Conservation (phyloP, 495 filamentous ascomycete species). For the Penicillium canariense region DNA sequence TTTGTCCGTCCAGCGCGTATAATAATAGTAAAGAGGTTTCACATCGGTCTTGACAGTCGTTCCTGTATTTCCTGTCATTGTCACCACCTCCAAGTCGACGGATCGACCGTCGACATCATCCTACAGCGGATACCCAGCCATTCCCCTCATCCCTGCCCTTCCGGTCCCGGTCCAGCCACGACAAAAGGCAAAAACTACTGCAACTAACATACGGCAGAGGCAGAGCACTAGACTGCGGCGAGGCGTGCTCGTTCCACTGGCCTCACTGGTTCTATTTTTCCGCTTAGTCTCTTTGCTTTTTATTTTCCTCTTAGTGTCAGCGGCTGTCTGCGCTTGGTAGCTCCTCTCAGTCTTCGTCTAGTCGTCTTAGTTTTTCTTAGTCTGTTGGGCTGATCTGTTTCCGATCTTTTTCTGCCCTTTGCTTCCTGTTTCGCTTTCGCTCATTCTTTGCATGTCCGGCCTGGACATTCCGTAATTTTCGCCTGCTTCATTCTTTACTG, state of each 20-base stretch:
- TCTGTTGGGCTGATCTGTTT: no score
- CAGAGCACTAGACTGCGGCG: not conserved
- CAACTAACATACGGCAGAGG: not conserved
- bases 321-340: not conserved
- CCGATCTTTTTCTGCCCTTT: not conserved
- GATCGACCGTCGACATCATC: not conserved
- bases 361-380: not conserved
- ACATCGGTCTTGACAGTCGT: slow-evolving; percentile 10
- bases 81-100: no score
- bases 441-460: slow-evolving; percentile 4
- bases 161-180: not conserved
- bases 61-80: not conserved
- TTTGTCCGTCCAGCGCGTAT: not conserved
- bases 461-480: slow-evolving; percentile 6
- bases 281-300: not conserved
- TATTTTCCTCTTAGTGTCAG: not conserved
- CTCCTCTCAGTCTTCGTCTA: not conserved
- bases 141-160: not conserved
- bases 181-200: not conserved
- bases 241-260: not conserved
- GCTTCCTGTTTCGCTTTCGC: not conserved
- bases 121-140: not conserved
- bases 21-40: slow-evolving; percentile 24
- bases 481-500: not conserved
- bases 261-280: not conserved